phyloP scores from a whole-genome alignment of 495 filamentous ascomycete genomes.

The Neurospora pannonica region DNA sequence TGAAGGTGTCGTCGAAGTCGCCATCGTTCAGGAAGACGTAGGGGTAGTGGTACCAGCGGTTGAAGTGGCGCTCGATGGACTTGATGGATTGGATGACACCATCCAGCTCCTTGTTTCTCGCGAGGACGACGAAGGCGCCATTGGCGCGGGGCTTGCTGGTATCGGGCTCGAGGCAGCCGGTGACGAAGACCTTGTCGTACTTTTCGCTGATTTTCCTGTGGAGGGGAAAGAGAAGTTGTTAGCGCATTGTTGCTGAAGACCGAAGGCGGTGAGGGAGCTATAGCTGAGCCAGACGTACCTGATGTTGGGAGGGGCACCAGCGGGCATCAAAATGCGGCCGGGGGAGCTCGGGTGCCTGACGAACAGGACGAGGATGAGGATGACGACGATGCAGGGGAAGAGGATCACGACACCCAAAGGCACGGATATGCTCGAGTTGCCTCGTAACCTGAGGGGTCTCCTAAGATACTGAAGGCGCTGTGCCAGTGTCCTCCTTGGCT shows the following conservation, averaged over 20 bases:
- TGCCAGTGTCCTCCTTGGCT: conserved; percentile 23
- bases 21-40: conserved; percentile 99
- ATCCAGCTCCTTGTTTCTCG: conserved; percentile 91
- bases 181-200: conserved; percentile 91
- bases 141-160: conserved; percentile 64
- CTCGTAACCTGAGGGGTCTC: conserved; percentile 81
- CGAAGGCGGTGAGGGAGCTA: neutral
- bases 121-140: conserved; percentile 91
- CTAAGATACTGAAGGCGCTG: conserved; percentile 71
- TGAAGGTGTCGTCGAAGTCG: conserved; percentile 91
- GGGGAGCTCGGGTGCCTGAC: conserved; percentile 79
- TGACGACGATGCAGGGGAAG: conserved; percentile 85
- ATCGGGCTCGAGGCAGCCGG: conserved; percentile 70
- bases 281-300: conserved; percentile 45
- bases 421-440: conserved; percentile 89
- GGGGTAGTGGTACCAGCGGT: conserved; percentile 97
- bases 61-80: conserved; percentile 98
- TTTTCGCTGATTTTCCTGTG: conserved; percentile 92
- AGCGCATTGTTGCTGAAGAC: neutral
- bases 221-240: neutral
- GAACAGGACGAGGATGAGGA: conserved; percentile 84
- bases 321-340: conserved; percentile 76
- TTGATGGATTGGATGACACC: conserved; percentile 95
- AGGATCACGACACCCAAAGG: conserved; percentile 86
- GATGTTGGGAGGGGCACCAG: conserved; percentile 83